Percentiles rank a stretch among this genome's conserved stretches.
These are phyloP conservation scores for Pezizomycotina sp. DNA, from an alignment of 2,329 filamentous ascomycete species.

Conservation along the genomic window DNA sequence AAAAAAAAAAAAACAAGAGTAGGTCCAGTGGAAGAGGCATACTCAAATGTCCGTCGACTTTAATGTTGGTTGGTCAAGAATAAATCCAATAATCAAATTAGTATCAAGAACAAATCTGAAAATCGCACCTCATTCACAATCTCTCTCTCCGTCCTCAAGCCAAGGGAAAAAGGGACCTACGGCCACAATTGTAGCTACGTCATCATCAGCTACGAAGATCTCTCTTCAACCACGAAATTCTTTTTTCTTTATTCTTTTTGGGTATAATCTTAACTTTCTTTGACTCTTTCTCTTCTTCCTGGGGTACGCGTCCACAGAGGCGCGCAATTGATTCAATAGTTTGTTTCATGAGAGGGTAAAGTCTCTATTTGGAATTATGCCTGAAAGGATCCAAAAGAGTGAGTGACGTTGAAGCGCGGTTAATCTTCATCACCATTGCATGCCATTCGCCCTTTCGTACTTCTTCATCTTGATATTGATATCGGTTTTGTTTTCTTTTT, in stretches of 20 bases:
- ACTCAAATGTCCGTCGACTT: slow-evolving; percentile 61
- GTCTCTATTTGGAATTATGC: neutral
- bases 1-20: slow-evolving; percentile 4
- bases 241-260: slow-evolving; percentile 5
- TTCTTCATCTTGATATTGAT: too few species aligned
- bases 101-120: slow-evolving; percentile 11
- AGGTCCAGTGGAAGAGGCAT: slow-evolving; percentile 29
- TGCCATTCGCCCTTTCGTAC: too few species aligned
- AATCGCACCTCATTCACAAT: slow-evolving; percentile 10
- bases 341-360: slow-evolving; percentile 2
- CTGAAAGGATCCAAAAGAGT: neutral
- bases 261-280: neutral
- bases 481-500: too few species aligned
- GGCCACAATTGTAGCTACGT: slow-evolving; percentile 62
- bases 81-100: slow-evolving; percentile 24
- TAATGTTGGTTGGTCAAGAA: too few species aligned
- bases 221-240: slow-evolving; percentile 17
- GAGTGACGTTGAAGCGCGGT: slow-evolving; percentile 7
- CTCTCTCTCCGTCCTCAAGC: slow-evolving; percentile 11
- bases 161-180: slow-evolving; percentile 35
- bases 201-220: slow-evolving; percentile 22
- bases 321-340: slow-evolving; percentile 1
- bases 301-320: slow-evolving; percentile 13
- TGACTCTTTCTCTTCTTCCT: slow-evolving; percentile 6
- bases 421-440: too few species aligned